Evolutionary conservation across 495 filamentous ascomycete genomes (phyloP), one percentile per base, ranked within the genome.

Genomic region (Penicillium argentinense): DNA sequence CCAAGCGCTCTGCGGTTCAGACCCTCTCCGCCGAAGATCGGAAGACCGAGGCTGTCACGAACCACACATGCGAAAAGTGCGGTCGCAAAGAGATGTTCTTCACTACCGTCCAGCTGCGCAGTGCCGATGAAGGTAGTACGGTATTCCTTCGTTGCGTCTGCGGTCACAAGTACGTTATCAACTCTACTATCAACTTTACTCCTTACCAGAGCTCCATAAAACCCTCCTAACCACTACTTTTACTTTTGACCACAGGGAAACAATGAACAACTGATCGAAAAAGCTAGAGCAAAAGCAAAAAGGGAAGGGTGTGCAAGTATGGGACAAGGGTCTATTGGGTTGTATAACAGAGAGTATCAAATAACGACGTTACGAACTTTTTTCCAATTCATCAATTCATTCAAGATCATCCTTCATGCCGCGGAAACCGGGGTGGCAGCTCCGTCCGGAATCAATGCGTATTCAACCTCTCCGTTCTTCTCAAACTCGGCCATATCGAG

Each of bases 401-500:
- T 25, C 56, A 13, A 33, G 21, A 36, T 22, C 8, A 5, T 36
- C 33, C 14, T 36, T 72, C 58, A 75, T 53, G 66, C 64, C 47
- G 64, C 66, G 51, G 70, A 53, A 24, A 63, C 62, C 49, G 59
- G 58, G 22, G 62, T 46, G 16, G 63, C 59, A 34, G 57, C 53
- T 14, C 56, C 72, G 53, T 86, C 81, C 7, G 89, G 90, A 42
- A 97, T 79, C 56, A 95, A 71, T 18, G 91, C 95, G 74, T 99
- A 99, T 59, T 99, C 89, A 13, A 81, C 69, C 68, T 95, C 80
- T 13, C 87, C 87, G 59, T 80, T 89, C 77, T 87, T 91, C 77
- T 99, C 93, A 61, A 86, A 96, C 63, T 95, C 91, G 2, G 90
- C 93, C 95, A 99, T 99, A 63, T 99, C 93, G 43, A 99, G 70